Evolutionary conservation across 2,329 filamentous ascomycete species (phyloP).

Genomic region (Cladosporium sphaerospermum): DNA sequence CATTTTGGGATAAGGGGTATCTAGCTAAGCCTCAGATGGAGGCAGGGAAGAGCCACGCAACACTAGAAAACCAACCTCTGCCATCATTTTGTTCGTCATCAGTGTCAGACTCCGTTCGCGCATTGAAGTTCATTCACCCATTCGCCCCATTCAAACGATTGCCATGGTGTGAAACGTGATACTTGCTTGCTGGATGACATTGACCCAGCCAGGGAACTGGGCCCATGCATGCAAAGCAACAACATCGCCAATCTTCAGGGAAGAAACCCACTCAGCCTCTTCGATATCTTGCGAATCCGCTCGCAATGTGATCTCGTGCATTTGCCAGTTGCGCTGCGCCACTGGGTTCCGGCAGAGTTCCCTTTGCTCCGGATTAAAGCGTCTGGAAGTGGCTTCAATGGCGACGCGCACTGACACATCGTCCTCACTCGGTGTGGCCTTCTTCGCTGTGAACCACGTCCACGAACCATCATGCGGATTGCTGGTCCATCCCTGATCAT

Average conservation of each 20-base stretch:
- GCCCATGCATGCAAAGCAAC: constrained; percentile 10
- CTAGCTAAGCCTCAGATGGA: too few relatives aligned
- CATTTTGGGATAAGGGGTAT: too few relatives aligned
- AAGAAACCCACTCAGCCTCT: constrained; percentile 9
- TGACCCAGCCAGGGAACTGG: constrained; percentile 4
- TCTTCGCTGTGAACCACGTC: constrained; percentile 14
- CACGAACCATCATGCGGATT: constrained; percentile 1
- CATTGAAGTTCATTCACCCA: too few relatives aligned
- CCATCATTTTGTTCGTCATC: too few relatives aligned
- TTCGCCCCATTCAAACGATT: not conserved
- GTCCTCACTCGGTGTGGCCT: not conserved
- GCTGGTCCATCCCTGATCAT: constrained; percentile 12
- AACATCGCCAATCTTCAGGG: constrained; percentile 2
- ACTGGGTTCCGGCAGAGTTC: not conserved
- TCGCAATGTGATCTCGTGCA: constrained; percentile 2
- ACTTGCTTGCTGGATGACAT: constrained; percentile 1
- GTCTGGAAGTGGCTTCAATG: not conserved
- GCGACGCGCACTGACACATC: not conserved
- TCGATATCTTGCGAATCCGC: not conserved
- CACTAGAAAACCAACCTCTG: too few relatives aligned
- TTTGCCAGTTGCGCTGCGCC: not conserved
- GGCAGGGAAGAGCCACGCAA: too few relatives aligned
- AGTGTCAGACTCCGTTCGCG: too few relatives aligned
- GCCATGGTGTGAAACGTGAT: constrained; percentile 7
- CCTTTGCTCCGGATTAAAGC: not conserved